Base-by-base conservation (phyloP, 75 land plant genomes). In the Cunninghamia lanceolata region DNA sequence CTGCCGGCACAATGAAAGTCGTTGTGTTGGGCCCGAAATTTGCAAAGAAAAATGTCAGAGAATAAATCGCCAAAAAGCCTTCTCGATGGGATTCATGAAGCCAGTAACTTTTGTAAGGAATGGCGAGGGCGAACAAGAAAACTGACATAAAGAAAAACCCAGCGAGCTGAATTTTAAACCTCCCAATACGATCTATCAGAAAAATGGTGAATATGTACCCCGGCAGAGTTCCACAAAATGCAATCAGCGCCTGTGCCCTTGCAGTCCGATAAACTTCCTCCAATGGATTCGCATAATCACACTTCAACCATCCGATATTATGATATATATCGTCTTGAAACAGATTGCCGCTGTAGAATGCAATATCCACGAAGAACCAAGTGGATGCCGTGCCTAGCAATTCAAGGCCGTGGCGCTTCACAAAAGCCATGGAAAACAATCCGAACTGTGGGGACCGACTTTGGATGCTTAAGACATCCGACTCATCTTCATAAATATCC, bases 1-100 rank as follows among this genome's bases (percentile, higher is more conserved):
- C n/a, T n/a, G n/a, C n/a, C n/a, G n/a, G n/a, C n/a, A n/a, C n/a
- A n/a, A n/a, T n/a, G n/a, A n/a, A 92, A 30, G 93, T 92, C 21
- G 90, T 92, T 53, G 82, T 87, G 80, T 92, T 92, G 47, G 93
- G 93, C 13, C 93, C 93, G 66, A 92, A 89, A 85, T 92, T 92
- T 32, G 93, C 88, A 66, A 94, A 94, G 90, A 94, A 92, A 83
- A 92, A 91, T 15, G 94, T 93, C 14, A 92, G 82, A 3, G 87
- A 82, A 47, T 87, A 91, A 9, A 93, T 82, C 70, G 86, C 71
- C 4, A 83, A 35, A 36, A 91, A 91, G 71, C 36, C 76, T 14
- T 40, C 39, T 21, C 30, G 83, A 16, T 77, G 35, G 84, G 87
- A 19, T 84, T 35, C 14, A 54, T 36, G 86, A 88, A 91, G 35